Percentiles rank a stretch among this genome's conserved stretches.
These are phyloP conservation scores for Taiwanofungus camphoratus DNA, from an alignment of 1,284 basidiomycete genomes.

Conservation along the genomic window DNA sequence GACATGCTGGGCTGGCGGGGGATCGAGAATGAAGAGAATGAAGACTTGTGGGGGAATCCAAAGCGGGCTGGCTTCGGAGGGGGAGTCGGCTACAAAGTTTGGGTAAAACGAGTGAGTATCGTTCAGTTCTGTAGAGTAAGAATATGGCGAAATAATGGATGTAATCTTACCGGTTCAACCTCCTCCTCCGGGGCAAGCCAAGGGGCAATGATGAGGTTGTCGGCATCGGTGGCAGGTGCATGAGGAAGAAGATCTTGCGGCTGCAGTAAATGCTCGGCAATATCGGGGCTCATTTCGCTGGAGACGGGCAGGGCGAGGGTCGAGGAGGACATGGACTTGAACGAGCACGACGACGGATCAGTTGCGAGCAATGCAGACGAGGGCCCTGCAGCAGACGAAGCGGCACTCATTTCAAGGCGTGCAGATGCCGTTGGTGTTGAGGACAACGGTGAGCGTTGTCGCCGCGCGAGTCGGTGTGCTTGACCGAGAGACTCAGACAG, in stretches of 20 bases:
- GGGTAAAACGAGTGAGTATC: background rate
- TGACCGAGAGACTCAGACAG: too few species aligned
- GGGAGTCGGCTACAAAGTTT: slow-evolving; percentile 23
- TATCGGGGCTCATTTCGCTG: slow-evolving; percentile 4
- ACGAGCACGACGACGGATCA: too few species aligned
- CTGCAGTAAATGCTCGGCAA: slow-evolving; percentile 12
- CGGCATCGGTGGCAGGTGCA: slow-evolving; percentile 15
- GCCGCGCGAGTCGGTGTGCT: too few species aligned
- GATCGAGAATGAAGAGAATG: slow-evolving; percentile 19
- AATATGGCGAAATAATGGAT: background rate
- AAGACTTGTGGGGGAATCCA: slow-evolving; percentile 20
- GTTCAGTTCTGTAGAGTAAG: background rate
- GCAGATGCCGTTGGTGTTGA: too few species aligned
- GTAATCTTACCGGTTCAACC: slow-evolving; percentile 2
- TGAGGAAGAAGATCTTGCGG: slow-evolving; percentile 17
- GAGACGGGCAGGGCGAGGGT: slow-evolving; percentile 1
- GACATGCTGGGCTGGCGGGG: slow-evolving; percentile 20
- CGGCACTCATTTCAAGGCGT: too few species aligned
- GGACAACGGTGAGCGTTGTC: too few species aligned
- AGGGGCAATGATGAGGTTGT: slow-evolving; percentile 17
- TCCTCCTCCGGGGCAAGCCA: slow-evolving; percentile 13
- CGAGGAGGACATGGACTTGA: background rate
- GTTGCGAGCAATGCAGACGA: too few species aligned
- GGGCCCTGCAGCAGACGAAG: too few species aligned
- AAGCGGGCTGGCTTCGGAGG: slow-evolving; percentile 22